Percentiles rank a stretch among this genome's conserved stretches.
Evolutionary conservation across 2,329 filamentous ascomycete genomes (phyloP).

Genomic region (Trichoderma breve): DNA sequence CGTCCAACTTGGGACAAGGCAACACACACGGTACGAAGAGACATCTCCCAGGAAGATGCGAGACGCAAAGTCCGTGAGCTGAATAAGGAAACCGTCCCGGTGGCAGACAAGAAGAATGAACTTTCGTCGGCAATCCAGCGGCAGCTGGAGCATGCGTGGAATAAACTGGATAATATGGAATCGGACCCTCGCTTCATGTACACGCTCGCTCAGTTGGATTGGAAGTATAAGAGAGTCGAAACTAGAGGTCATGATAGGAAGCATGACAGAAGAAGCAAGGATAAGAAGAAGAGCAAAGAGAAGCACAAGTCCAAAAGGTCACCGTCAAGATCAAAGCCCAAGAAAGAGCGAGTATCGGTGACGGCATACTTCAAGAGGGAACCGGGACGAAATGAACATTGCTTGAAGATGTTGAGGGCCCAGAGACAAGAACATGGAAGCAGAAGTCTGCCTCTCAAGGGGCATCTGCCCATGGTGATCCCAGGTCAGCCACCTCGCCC

Average conservation of each 20-base stretch:
- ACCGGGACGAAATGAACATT: slow-evolving; percentile 35
- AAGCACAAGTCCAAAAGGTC: not conserved
- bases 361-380: slow-evolving; percentile 47
- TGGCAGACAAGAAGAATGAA: slow-evolving; percentile 39
- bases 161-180: slow-evolving; percentile 36
- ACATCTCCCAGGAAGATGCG: slow-evolving; percentile 40
- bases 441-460: not conserved
- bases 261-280: slow-evolving; percentile 23
- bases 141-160: slow-evolving; percentile 43
- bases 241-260: slow-evolving; percentile 21
- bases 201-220: slow-evolving; percentile 46
- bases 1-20: slow-evolving; percentile 43
- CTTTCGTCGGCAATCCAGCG: slow-evolving; percentile 38
- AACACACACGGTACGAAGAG: slow-evolving; percentile 33
- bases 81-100: slow-evolving; percentile 27
- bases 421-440: not conserved
- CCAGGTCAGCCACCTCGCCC: not conserved
- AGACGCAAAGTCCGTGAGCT: slow-evolving; percentile 39
- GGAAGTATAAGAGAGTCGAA: slow-evolving; percentile 33
- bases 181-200: slow-evolving; percentile 40
- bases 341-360: slow-evolving; percentile 39
- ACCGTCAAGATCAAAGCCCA: slow-evolving; percentile 29
- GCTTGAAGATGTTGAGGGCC: slow-evolving; percentile 30
- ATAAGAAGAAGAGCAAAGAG: slow-evolving; percentile 15
- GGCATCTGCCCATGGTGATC: not conserved